These are phyloP conservation scores for Medicago lupulina DNA, from an alignment of 306 rosid species.

Conservation along the genomic window DNA sequence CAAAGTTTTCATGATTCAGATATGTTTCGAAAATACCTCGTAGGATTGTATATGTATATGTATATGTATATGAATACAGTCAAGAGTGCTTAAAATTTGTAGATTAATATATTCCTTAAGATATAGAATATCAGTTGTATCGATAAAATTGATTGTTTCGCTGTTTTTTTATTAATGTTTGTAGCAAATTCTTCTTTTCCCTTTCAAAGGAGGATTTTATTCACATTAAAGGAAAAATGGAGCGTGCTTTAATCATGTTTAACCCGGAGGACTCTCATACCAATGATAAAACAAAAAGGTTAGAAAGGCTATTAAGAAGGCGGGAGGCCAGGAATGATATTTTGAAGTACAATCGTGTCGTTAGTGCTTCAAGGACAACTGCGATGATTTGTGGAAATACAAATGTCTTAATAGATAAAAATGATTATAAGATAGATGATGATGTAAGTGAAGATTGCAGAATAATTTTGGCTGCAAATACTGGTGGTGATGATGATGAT, in stretches of 20 bases:
- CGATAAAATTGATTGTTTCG: not conserved
- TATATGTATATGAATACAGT: not conserved
- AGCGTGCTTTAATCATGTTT: not conserved
- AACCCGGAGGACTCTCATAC: not conserved
- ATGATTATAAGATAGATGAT: slow-evolving; percentile 11
- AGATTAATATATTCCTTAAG: not conserved
- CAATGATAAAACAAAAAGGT: slow-evolving; percentile 43
- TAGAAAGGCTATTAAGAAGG: slow-evolving; percentile 57
- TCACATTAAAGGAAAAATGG: slow-evolving; percentile 38
- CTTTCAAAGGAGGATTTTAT: not conserved
- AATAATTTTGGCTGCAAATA: not conserved
- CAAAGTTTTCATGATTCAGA: not conserved
- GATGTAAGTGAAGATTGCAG: slow-evolving; percentile 10
- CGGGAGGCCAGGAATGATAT: slow-evolving; percentile 4
- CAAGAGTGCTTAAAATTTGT: not conserved
- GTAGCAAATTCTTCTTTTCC: not conserved
- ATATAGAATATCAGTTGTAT: too few species aligned
- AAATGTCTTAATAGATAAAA: not conserved
- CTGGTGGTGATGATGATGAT: not conserved
- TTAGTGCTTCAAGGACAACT: slow-evolving; percentile 14
- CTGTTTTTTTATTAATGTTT: not conserved
- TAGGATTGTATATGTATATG: slow-evolving; percentile 5
- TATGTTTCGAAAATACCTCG: not conserved
- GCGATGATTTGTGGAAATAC: not conserved
- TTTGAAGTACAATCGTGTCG: not conserved